These are phyloP conservation scores for Triticum dicoccoides DNA, from an alignment of 176 grass and related monocot genomes.

Conservation along the genomic window DNA sequence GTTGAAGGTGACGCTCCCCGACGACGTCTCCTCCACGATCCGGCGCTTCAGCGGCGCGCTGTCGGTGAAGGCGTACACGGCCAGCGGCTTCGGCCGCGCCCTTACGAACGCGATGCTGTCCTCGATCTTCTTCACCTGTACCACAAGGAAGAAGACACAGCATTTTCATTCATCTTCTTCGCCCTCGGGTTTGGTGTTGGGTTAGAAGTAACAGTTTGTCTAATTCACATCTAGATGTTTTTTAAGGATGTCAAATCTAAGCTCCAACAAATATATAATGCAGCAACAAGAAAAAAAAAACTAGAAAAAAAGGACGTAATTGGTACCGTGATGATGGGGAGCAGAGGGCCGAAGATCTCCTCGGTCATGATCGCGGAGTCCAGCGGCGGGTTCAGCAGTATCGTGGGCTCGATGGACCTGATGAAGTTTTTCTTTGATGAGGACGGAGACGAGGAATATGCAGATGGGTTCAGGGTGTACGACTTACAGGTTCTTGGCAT, in stretches of 20 bases:
- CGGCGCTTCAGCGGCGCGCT: slow-evolving; percentile 39
- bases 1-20: slow-evolving; percentile 75
- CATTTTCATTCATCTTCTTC: not conserved
- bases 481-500: slow-evolving; percentile 58
- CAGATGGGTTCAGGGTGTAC: not conserved
- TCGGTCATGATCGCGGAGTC: slow-evolving; percentile 89
- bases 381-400: slow-evolving; percentile 82
- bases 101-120: slow-evolving; percentile 76
- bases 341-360: slow-evolving; percentile 91
- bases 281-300: no score
- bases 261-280: no score
- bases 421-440: no score
- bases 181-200: not conserved
- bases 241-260: no score
- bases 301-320: no score
- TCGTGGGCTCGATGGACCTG: slow-evolving; percentile 89
- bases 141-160: not conserved
- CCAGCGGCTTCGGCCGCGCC: slow-evolving; percentile 67
- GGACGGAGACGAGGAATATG: not conserved
- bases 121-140: slow-evolving; percentile 80
- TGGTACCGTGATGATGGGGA: slow-evolving; percentile 88
- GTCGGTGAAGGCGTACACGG: slow-evolving; percentile 78
- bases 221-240: no score
- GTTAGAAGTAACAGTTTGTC: no score
- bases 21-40: slow-evolving; percentile 78